Evolutionary conservation across 305 asterid genomes (phyloP), one percentile per base, ranked within the genome.

Genomic region (Andrographis paniculata): DNA sequence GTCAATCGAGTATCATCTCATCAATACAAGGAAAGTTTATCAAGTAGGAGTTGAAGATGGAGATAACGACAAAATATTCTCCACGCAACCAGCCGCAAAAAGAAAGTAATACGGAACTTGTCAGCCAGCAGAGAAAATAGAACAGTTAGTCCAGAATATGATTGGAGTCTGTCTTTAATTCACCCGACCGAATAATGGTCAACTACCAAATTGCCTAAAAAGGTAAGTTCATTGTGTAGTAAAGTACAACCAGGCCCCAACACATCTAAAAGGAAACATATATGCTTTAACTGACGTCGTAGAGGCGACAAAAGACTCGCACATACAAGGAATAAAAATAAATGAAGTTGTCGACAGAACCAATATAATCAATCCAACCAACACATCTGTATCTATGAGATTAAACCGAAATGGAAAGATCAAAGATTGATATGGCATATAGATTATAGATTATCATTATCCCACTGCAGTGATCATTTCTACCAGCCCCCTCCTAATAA

Each of bases 101-200:
- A 2, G n/a, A 33, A 33, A 13, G 38, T 2, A 33, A 33, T 33
- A 33, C 11, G 2, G 9, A 2, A 33, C 12, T 33, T 33, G 38
- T 1, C 38, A 33, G n/a, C 12, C 38, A n/a, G 41, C 17, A 0
- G 23, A 35, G 22, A 11, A 37, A 24, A 30, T 27, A 30, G 13
- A 51, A 16, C 55, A 36, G 17, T 9, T 44, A 36, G 33, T 36
- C 33, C 7, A 42, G 10, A 4, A 18, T 16, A 16, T 15, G 9
- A 19, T 30, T 38, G 22, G 23, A 11, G 24, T 10, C 33, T 36
- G 49, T 27, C 55, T 48, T 6, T 7, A 24, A 20, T 28, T 17
- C 41, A 54, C 23, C 52, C 56, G 20, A 42, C 24, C 13, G 36
- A 14, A 8, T 8, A 40, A 17, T 33, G 38, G 9, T 33, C 12